Base-by-base conservation (phyloP, 2,329 filamentous ascomycete species). In the Penicillium sp. region DNA sequence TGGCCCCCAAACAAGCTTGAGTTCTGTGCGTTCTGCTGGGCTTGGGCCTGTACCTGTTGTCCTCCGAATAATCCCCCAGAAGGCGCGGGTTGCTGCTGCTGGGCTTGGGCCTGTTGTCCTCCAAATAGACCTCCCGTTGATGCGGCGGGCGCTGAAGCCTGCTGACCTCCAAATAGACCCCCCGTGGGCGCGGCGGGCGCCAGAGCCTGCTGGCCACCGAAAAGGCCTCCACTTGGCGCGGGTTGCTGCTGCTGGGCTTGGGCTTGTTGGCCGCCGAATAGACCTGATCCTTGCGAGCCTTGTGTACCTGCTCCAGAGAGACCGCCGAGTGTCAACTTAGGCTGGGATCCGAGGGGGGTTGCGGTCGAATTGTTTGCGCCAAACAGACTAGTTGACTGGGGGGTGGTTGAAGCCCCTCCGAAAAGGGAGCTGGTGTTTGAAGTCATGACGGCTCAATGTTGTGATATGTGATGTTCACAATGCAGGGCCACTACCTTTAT, bases 391-490 rank as follows among this genome's bases (percentile, higher is more conserved):
- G 64, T 60, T 11, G 63, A 50, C 41, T 68, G 61, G 43, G 58
- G 45, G 29, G 61, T 50, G 56, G 62, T 54, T 22, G 65, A 43
- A 16, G 59, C 59, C 22, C 63, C 62, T 56, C 68, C 67, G 54
- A 71, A 71, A 45, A 69, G 52, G 49, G 71, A 69, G 43, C 62
- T 50, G 16, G 64, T 54, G 24, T 57, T 65, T 32, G 60, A 59
- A 42, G 60, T 29, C 58, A 62, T 61, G 31, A 31, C 45, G 22
- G 16, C 29, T 32, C 4, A 18, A 43, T 31, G 18, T 14, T 8
- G 13, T 31, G 18, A 9, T 11, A 53, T 36, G 18, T 27, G 27
- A 16, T 14, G 29, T 18, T 22, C 18, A 32, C 22, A 14, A 22
- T 6, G 21, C 18, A 5, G 9, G 13, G 13, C 14, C 13, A n/a